Evolutionary conservation across 2,329 filamentous ascomycete genomes (phyloP).

Genomic region (Diplodia scrobiculata): DNA sequence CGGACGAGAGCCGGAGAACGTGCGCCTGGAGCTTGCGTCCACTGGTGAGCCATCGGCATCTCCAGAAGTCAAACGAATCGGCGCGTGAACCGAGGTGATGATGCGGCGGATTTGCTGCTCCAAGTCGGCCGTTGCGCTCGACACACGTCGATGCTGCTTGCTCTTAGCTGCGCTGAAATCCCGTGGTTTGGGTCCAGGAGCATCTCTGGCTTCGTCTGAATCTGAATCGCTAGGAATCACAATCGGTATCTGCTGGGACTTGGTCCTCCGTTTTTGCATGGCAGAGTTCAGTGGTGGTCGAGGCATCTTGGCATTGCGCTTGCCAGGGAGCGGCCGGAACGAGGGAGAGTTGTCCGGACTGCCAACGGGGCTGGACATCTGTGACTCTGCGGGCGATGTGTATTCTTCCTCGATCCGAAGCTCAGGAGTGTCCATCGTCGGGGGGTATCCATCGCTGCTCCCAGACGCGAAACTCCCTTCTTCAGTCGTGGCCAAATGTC

Average conservation of each 20-base stretch:
- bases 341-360: slow-evolving; percentile 44
- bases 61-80: slow-evolving; percentile 70
- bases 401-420: background rate
- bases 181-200: background rate
- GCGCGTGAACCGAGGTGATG: slow-evolving; percentile 73
- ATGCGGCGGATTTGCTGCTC: slow-evolving; percentile 80
- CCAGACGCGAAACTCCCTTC: slow-evolving; percentile 1
- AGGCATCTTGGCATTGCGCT: slow-evolving; percentile 36
- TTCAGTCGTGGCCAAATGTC: background rate
- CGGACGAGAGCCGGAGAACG: slow-evolving; percentile 26
- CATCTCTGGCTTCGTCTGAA: slow-evolving; percentile 15
- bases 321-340: slow-evolving; percentile 36
- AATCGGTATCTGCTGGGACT: slow-evolving; percentile 14
- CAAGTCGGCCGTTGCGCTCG: slow-evolving; percentile 61
- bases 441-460: slow-evolving; percentile 12
- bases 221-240: slow-evolving; percentile 9
- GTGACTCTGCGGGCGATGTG: background rate
- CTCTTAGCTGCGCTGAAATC: background rate
- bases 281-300: slow-evolving; percentile 49
- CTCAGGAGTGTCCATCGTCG: background rate
- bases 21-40: slow-evolving; percentile 3
- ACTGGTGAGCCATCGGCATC: slow-evolving; percentile 6
- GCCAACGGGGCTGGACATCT: slow-evolving; percentile 28
- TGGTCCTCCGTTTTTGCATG: slow-evolving; percentile 44
- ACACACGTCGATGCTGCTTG: slow-evolving; percentile 9